These are phyloP conservation scores for Botrytis tulipae DNA, from an alignment of 2,329 filamentous ascomycete species.

Conservation along the genomic window DNA sequence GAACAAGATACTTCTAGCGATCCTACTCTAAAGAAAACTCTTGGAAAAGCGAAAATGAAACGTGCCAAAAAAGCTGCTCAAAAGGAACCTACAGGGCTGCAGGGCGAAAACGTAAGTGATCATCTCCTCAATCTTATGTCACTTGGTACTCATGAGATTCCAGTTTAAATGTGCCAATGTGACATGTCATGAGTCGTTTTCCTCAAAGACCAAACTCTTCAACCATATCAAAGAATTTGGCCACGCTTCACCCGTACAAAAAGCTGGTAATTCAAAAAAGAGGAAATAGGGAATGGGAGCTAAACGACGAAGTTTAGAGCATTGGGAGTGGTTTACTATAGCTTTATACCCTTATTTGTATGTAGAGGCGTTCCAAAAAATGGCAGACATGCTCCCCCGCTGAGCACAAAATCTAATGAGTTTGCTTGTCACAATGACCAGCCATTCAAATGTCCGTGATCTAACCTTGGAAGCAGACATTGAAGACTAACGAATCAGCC, in stretches of 20 bases:
- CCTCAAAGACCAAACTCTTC: conserved; percentile 61
- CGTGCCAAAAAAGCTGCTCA: conserved; percentile 45
- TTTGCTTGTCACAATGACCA: background rate
- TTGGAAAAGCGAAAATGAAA: conserved; percentile 54
- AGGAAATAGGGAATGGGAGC: conserved; percentile 21
- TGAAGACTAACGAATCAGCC: background rate
- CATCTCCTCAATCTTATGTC: background rate
- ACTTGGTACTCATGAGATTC: conserved; percentile 19
- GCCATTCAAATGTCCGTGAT: background rate
- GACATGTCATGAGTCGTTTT: conserved; percentile 54
- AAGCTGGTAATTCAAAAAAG: conserved; percentile 31
- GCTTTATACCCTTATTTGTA: conserved; percentile 19
- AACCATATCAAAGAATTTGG: conserved; percentile 56
- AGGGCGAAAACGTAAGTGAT: conserved; percentile 26
- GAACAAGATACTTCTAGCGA: conserved; percentile 13
- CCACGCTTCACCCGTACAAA: conserved; percentile 51
- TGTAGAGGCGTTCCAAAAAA: conserved; percentile 18
- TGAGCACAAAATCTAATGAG: background rate
- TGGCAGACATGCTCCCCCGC: background rate
- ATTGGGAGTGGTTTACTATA: conserved; percentile 1
- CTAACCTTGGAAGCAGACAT: background rate
- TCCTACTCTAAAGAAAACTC: conserved; percentile 34
- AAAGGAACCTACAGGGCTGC: conserved; percentile 21
- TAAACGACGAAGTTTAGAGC: background rate
- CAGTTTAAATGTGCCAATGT: conserved; percentile 50